Conservation (phyloP, 2,329 filamentous ascomycete genomes). For the Nigrospora oryzae region DNA sequence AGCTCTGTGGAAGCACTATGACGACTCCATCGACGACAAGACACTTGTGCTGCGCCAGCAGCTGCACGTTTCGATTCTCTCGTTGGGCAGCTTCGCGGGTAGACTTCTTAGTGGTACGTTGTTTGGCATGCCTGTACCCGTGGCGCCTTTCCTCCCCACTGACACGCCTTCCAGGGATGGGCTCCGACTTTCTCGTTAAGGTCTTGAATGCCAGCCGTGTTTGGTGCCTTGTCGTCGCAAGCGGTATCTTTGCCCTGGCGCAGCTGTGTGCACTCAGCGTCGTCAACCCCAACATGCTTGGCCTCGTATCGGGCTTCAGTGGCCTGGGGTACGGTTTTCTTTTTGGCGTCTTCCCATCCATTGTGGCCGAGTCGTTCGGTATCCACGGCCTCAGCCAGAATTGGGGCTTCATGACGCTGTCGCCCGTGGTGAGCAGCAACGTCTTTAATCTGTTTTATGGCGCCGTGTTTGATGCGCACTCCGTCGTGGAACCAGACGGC, state of each 20-base stretch:
- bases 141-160: neutral
- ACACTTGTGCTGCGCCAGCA: conserved; percentile 78
- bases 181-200: conserved; percentile 85
- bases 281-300: conserved; percentile 67
- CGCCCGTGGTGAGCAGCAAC: conserved; percentile 81
- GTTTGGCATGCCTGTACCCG: neutral
- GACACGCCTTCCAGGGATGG: conserved; percentile 52
- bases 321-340: conserved; percentile 88
- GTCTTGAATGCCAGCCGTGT: conserved; percentile 70
- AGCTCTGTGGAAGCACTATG: conserved; percentile 81
- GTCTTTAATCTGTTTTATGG: conserved; percentile 92
- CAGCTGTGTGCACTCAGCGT: conserved; percentile 72
- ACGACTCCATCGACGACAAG: conserved; percentile 60
- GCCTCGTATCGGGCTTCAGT: conserved; percentile 71
- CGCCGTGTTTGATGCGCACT: conserved; percentile 72
- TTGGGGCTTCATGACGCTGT: conserved; percentile 91
- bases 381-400: conserved; percentile 85
- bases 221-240: conserved; percentile 81
- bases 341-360: conserved; percentile 87
- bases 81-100: conserved; percentile 76
- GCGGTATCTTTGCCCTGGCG: conserved; percentile 67
- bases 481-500: conserved; percentile 56
- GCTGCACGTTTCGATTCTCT: conserved; percentile 91
- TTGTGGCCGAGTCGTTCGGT: conserved; percentile 85
- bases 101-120: conserved; percentile 64